Evolutionary conservation across 1,284 basidiomycete genomes (phyloP), one percentile per base, ranked within the genome.

Genomic region (Bondarzewia mesenterica): DNA sequence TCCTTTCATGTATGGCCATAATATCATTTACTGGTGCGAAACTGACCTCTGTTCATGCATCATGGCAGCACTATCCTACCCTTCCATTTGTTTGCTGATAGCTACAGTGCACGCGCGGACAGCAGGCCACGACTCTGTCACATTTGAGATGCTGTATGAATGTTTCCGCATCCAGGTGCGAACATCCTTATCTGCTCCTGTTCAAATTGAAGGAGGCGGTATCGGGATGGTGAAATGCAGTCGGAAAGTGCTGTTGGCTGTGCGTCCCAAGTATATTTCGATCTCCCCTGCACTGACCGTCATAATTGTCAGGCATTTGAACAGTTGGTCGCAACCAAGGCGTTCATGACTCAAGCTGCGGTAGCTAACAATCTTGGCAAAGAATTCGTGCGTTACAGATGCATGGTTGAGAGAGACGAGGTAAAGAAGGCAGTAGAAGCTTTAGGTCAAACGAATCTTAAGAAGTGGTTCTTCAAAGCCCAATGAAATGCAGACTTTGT

Each of bases 61-160:
- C 14, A n/a, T 45, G 12, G 23, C 54, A 89, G 86, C 68, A 42
- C 59, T 89, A 15, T 68, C 82, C 3, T 89, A 89, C 59, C 85
- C 88, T 8, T 71, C 75, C 0, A 63, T 88, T n/a, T 86, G 84
- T 59, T 70, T 91, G 22, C 72, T 90, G 32, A 79, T 90, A 44
- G 82, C 88, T 21, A 74, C 78, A 1, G 66, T 75, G 51, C 88
- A 89, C 56, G 69, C 73, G 7, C 68, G 77, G 35, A 79, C 77
- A 2, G 72, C 74, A 10, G 88, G 88, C 0, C 85, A 89, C 52
- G 73, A 80, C 21, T 60, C 61, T 5, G 75, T 89, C 60, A 90
- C 82, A 2, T 91, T 90, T 59, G 87, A 89, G 60, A 85, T 89
- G 82, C 70, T 91, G 3, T 69, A 81, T 52, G 81, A 86, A 42